phyloP scores from a whole-genome alignment of 2,329 filamentous ascomycete species.

The Pezicula carpinea region DNA sequence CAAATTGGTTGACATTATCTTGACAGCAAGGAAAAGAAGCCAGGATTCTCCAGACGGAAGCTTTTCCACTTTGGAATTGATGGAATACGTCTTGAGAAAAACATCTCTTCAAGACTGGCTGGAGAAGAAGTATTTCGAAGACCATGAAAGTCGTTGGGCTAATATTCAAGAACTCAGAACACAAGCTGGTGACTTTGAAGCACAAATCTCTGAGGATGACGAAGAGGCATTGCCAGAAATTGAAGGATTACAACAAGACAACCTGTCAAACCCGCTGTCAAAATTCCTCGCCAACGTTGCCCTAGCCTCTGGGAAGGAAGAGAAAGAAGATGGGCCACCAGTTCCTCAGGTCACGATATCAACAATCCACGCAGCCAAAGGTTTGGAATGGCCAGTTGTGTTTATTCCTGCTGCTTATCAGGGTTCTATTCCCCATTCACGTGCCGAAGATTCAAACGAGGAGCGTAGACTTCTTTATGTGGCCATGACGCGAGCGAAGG shows the following conservation, averaged over 20 bases:
- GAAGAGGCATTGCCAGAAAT: constrained; percentile 61
- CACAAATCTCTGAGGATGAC: constrained; percentile 29
- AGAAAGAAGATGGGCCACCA: constrained; percentile 50
- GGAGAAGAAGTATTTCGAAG: constrained; percentile 64
- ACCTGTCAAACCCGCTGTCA: constrained; percentile 60
- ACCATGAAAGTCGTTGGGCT: constrained; percentile 75
- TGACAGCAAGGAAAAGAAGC: constrained; percentile 51
- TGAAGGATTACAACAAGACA: constrained; percentile 64
- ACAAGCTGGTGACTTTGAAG: constrained; percentile 68
- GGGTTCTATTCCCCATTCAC: constrained; percentile 83
- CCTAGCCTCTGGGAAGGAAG: constrained; percentile 74
- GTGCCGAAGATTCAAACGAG: constrained; percentile 81
- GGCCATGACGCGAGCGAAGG: constrained; percentile 91
- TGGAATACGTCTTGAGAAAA: constrained; percentile 56
- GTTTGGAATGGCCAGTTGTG: constrained; percentile 92
- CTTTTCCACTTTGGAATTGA: constrained; percentile 27
- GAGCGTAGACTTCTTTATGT: constrained; percentile 89
- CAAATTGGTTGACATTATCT: constrained; percentile 54
- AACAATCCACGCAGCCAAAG: constrained; percentile 94
- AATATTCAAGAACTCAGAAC: constrained; percentile 86
- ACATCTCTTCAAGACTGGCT: constrained; percentile 73
- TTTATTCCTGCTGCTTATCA: constrained; percentile 89
- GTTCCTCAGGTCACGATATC: constrained; percentile 77
- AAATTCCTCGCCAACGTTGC: constrained; percentile 87
- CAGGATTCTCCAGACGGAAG: constrained; percentile 18